Conservation (phyloP, 148 eudicot genomes). For the Tetragonia tetragonoides region DNA sequence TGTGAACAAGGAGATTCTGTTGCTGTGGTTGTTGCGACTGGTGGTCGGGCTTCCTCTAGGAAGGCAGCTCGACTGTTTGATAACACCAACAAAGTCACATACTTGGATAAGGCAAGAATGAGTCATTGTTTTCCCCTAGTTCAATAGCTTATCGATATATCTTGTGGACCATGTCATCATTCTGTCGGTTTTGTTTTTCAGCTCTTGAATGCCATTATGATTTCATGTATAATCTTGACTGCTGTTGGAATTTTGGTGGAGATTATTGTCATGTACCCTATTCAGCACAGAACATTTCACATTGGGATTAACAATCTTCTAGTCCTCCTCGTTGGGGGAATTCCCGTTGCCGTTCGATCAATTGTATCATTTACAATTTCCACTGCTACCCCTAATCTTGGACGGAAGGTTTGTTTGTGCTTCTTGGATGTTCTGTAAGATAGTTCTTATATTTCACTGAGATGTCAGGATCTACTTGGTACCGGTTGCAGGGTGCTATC, state of each 20-base stretch:
- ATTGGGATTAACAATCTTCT: slow-evolving; percentile 6
- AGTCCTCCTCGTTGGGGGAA: slow-evolving; percentile 13
- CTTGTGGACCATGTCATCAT: too few species aligned
- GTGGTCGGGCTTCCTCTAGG: not conserved
- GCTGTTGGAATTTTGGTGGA: slow-evolving; percentile 14
- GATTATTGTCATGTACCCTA: slow-evolving; percentile 13
- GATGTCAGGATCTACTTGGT: too few species aligned
- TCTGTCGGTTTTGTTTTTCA: too few species aligned
- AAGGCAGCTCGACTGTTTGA: not conserved
- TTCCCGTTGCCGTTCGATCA: not conserved
- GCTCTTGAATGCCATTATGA: not conserved
- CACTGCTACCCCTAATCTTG: not conserved
- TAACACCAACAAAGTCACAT: not conserved
- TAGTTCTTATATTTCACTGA: not conserved
- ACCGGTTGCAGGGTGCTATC: not conserved
- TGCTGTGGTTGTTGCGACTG: slow-evolving; percentile 10
- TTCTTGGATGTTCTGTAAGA: not conserved
- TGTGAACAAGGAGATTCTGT: slow-evolving; percentile 10
- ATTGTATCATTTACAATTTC: not conserved
- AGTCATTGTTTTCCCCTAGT: not conserved
- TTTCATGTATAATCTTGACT: not conserved
- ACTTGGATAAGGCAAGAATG: slow-evolving; percentile 1
- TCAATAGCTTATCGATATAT: too few species aligned
- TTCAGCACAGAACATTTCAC: slow-evolving; percentile 1
- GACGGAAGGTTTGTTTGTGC: not conserved